Base-by-base conservation (phyloP, 2,329 filamentous ascomycete genomes). In the Fusarium sp. region DNA sequence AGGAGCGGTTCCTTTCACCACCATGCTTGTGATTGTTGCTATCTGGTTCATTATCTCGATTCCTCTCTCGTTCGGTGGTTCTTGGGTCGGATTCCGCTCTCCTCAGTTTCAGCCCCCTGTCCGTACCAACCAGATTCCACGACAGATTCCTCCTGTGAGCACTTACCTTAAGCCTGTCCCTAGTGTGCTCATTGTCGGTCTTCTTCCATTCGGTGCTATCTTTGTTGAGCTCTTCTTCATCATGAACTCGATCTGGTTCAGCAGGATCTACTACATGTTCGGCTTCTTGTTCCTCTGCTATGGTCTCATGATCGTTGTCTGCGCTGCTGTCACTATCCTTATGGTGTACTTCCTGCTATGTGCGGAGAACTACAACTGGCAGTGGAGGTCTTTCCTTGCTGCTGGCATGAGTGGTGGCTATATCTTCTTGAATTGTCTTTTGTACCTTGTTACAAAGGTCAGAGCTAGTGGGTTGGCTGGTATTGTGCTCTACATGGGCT, bases 241-340 rank as follows among this genome's bases (percentile, higher is more conserved):
- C 85, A 97, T 99, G 94, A 97, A 92, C 84, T 97, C 94, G 31
- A 95, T 99, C 80, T 99, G 96, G 96, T 97, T 97, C 83, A 95
- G 92, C 85, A 94, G 96, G 83, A 96, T 99, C 74, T 99, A 99
- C 87, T 99, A 99, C 88, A 99, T 99, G 96, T 99, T 99, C 78
- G 96, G 96, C 27, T 99, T 99, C 87, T 86, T 99, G 39, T 99
- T 99, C 87, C 88, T 99, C 62, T 98, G 95, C 87, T 99, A 97
- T 79, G 95, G 93, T 15, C 89, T 99, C 54, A 98, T 99, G 94
- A 94, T 98, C 76, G 93, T 97, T 76, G 98, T 96, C 2, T 94
- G 93, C 65, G 95, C 95, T 0, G 92, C 95, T 2, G 95, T 97
- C 44, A 98, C 96, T 2, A 91, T 98, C 13, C 86, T 99, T 22